These are phyloP conservation scores for Emiliania huxleyi DNA, from an alignment of 78 protist genomes.

Conservation along the genomic window DNA sequence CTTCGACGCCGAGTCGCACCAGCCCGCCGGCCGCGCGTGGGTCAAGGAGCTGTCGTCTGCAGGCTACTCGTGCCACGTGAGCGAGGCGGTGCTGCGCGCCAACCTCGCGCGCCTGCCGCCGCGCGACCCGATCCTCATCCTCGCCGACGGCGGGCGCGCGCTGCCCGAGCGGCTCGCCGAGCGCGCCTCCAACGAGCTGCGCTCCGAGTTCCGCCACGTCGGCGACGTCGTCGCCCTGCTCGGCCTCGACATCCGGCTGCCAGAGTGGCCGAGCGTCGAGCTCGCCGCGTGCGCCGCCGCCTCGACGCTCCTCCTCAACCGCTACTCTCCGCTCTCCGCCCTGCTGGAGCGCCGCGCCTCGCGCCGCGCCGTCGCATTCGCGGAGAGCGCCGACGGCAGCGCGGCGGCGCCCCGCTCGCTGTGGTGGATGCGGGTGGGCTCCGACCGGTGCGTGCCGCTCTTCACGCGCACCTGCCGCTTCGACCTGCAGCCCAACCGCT, in stretches of 20 bases:
- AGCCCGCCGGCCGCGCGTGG: neutral
- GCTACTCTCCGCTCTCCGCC: slow-evolving; percentile 1
- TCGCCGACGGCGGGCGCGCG: neutral
- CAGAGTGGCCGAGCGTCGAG: neutral
- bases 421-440: neutral
- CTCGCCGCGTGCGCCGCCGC: neutral
- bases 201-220: neutral
- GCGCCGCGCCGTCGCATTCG: neutral
- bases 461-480: neutral
- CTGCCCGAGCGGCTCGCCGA: neutral
- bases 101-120: neutral
- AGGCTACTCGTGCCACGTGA: neutral
- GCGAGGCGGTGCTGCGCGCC: neutral
- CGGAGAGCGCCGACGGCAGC: neutral
- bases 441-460: neutral
- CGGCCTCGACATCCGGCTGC: neutral
- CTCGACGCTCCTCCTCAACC: neutral
- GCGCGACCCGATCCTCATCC: neutral
- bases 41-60: neutral
- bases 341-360: neutral
- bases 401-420: neutral
- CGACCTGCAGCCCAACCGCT: neutral
- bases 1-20: neutral
- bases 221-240: too few species aligned
- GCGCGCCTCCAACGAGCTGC: neutral